Evolutionary conservation across 345 rosid species (phyloP).

Genomic region (Schrenkiella parvula): DNA sequence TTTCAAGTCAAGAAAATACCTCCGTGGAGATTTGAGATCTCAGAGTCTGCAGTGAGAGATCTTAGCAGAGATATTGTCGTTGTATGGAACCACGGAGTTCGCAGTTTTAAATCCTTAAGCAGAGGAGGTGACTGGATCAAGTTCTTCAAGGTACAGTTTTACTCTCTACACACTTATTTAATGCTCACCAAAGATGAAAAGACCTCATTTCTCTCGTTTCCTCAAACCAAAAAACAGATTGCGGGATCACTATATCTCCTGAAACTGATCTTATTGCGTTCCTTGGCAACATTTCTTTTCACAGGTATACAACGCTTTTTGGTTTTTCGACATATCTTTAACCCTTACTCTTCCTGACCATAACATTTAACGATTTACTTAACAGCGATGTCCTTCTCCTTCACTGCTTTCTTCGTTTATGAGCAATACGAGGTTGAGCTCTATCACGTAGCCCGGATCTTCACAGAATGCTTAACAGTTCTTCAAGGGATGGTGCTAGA

Average conservation of each 20-base stretch:
- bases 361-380: constrained; percentile 15
- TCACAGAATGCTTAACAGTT: constrained; percentile 21
- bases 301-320: constrained; percentile 43
- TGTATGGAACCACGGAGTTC: constrained; percentile 55
- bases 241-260: constrained; percentile 41
- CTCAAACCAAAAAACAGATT: constrained; percentile 35
- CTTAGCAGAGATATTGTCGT: constrained; percentile 38
- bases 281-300: constrained; percentile 39
- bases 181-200: background rate
- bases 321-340: background rate
- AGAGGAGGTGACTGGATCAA: constrained; percentile 63
- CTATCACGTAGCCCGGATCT: constrained; percentile 40
- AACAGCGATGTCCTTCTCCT: constrained; percentile 64
- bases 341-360: background rate
- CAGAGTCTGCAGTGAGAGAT: constrained; percentile 46
- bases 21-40: constrained; percentile 50
- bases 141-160: constrained; percentile 53
- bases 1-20: constrained; percentile 44
- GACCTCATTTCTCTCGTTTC: background rate
- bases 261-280: constrained; percentile 40
- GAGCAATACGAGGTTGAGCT: constrained; percentile 80
- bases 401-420: constrained; percentile 72
- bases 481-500: constrained; percentile 31
- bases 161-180: background rate
- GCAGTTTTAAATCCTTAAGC: constrained; percentile 39